Evolutionary conservation across 176 grass and related monocot genomes (phyloP).

Genomic region (Echinochloa phyllopogon): DNA sequence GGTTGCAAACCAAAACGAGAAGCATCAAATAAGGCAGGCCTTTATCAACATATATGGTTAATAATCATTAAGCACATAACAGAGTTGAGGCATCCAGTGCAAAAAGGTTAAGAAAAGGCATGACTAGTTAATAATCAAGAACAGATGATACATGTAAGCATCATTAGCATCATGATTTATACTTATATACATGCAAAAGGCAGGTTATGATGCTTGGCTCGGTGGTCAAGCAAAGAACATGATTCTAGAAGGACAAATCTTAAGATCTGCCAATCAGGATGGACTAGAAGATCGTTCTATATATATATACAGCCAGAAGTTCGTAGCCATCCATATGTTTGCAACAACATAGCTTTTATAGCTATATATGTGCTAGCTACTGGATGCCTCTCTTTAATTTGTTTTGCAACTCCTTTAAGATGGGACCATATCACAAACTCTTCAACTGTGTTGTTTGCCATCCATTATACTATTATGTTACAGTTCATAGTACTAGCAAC

Average conservation of each 20-base stretch:
- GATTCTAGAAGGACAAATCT: constrained; percentile 6
- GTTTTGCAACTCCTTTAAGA: neutral
- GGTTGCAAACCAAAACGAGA: neutral
- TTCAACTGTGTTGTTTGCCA: neutral
- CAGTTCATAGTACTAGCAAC: neutral
- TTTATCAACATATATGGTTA: neutral
- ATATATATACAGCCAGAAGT: neutral
- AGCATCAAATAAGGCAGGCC: neutral
- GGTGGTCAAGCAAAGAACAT: constrained; percentile 20
- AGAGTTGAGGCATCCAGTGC: neutral
- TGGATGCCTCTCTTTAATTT: neutral
- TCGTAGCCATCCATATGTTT: neutral
- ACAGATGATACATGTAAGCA: neutral
- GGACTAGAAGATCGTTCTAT: neutral
- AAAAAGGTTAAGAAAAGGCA: neutral
- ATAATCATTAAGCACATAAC: neutral
- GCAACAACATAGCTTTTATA: neutral
- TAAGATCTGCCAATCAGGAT: neutral
- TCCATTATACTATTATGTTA: neutral
- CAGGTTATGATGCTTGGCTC: neutral
- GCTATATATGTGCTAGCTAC: neutral
- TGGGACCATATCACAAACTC: neutral
- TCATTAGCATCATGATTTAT: neutral
- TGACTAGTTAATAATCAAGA: neutral
- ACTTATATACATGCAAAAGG: neutral